Evolutionary conservation across 2,329 filamentous ascomycete genomes (phyloP).

Genomic region (Pseudogymnoascus sp.): DNA sequence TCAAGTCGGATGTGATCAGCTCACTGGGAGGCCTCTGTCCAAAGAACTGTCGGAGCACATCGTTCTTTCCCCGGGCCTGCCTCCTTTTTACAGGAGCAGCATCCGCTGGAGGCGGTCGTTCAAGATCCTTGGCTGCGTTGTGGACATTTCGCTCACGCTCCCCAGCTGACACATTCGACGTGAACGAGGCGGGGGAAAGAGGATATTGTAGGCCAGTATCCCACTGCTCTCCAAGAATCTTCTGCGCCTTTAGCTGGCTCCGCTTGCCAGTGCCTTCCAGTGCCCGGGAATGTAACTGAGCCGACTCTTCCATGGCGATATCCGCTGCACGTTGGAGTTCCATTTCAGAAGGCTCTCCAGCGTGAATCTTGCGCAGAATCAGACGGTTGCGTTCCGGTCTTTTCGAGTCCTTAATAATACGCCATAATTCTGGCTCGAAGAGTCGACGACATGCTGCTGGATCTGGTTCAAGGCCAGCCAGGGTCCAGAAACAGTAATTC

Average conservation of each 20-base stretch:
- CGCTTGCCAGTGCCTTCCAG: conserved; percentile 54
- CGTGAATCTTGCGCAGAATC: conserved; percentile 86
- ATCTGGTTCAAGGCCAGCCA: conserved; percentile 77
- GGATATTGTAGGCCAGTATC: conserved; percentile 73
- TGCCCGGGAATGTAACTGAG: conserved; percentile 58
- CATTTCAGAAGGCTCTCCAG: conserved; percentile 77
- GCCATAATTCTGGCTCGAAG: conserved; percentile 79
- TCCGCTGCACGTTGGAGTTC: conserved; percentile 81
- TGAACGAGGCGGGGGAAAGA: conserved; percentile 69
- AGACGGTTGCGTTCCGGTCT: conserved; percentile 82
- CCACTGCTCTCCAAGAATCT: conserved; percentile 81
- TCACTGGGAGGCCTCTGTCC: conserved; percentile 91
- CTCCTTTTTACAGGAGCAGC: conserved; percentile 30
- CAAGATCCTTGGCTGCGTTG: conserved; percentile 48
- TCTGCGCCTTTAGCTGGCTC: conserved; percentile 80
- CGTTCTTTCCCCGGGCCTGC: conserved; percentile 39
- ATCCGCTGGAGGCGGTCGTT: conserved; percentile 40
- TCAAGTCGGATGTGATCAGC: conserved; percentile 91
- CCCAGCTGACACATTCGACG: conserved; percentile 31
- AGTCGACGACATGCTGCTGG: conserved; percentile 73
- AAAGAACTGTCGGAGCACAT: conserved; percentile 70
- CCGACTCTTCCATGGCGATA: conserved; percentile 81
- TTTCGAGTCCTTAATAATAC: conserved; percentile 78
- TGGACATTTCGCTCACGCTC: conserved; percentile 61
- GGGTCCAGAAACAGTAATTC: conserved; percentile 94